These are phyloP conservation scores for Hericium coralloides DNA, from an alignment of 768 basidiomycete species.

Conservation along the genomic window DNA sequence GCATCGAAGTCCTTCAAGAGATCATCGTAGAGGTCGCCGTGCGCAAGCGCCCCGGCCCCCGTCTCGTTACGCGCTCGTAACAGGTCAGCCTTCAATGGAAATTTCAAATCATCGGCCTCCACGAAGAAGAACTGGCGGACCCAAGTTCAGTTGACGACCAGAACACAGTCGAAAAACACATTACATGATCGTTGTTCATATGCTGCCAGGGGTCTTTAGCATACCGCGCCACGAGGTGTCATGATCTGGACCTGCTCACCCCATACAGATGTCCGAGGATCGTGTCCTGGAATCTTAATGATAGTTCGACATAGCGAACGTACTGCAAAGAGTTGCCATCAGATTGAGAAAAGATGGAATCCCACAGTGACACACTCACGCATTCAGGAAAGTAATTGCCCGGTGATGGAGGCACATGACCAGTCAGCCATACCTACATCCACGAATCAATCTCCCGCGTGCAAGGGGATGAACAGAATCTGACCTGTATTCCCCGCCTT, in stretches of 20 bases:
- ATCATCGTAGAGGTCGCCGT: conserved; percentile 40
- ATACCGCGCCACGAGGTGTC: conserved; percentile 14
- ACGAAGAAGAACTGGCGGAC: conserved; percentile 23
- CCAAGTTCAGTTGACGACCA: background rate
- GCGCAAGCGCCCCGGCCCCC: conserved; percentile 5
- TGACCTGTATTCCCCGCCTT: conserved; percentile 62
- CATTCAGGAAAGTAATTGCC: conserved; percentile 82
- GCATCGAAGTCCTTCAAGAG: conserved; percentile 58
- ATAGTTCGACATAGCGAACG: conserved; percentile 61
- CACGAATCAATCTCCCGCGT: conserved; percentile 1
- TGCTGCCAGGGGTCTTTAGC: conserved; percentile 39
- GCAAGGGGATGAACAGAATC: conserved; percentile 9
- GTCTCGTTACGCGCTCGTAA: conserved; percentile 8
- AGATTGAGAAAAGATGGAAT: too few relatives aligned
- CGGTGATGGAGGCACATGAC: conserved; percentile 80
- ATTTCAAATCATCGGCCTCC: conserved; percentile 22
- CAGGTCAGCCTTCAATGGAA: conserved; percentile 4
- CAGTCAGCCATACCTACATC: conserved; percentile 43
- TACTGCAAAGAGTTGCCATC: conserved; percentile 28
- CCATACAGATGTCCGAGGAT: conserved; percentile 82
- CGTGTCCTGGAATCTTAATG: conserved; percentile 80
- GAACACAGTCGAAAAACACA: conserved; percentile 13
- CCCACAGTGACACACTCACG: conserved; percentile 35
- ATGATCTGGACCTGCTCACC: conserved; percentile 37
- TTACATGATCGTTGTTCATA: conserved; percentile 79